Percentiles rank a stretch among this genome's conserved stretches.
Conservation (phyloP, 768 basidiomycete genomes). For the Leccinum incarnatum region DNA sequence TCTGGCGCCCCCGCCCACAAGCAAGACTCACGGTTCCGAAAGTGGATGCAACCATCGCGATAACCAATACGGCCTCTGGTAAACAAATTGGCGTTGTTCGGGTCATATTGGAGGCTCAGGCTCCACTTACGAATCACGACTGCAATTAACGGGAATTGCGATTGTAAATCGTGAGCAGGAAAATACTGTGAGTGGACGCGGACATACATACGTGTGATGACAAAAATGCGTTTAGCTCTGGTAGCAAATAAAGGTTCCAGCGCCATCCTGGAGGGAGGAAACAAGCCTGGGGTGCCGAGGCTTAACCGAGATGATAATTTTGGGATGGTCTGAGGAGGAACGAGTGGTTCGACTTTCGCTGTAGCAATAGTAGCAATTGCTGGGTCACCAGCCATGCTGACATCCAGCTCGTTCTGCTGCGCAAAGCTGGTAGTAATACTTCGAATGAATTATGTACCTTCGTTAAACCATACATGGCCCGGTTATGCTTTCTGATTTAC, state of each 20-base stretch:
- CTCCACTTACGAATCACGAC: conserved; percentile 58
- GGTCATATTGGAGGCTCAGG: neutral
- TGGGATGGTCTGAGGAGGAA: neutral
- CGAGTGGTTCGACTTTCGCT: neutral
- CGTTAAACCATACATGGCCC: neutral
- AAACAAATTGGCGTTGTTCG: conserved; percentile 3
- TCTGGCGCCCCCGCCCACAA: neutral
- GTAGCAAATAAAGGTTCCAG: conserved; percentile 72
- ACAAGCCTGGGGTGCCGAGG: conserved; percentile 13
- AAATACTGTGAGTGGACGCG: neutral
- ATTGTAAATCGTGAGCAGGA: conserved; percentile 10
- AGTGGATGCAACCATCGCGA: conserved; percentile 70
- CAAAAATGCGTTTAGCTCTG: conserved; percentile 67
- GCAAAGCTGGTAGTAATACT: neutral
- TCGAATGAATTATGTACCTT: neutral
- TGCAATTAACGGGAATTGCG: conserved; percentile 20
- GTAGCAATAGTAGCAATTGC: neutral
- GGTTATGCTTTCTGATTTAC: neutral
- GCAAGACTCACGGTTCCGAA: conserved; percentile 55
- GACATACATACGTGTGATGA: conserved; percentile 67
- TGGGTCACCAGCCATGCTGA: neutral
- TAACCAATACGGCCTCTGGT: conserved; percentile 71
- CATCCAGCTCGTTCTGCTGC: neutral
- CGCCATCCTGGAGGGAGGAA: conserved; percentile 47
- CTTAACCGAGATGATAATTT: conserved; percentile 10